Percentiles rank a stretch among this genome's conserved stretches.
phyloP scores from a whole-genome alignment of 2,329 filamentous ascomycete species.

The Xylaria sp. region DNA sequence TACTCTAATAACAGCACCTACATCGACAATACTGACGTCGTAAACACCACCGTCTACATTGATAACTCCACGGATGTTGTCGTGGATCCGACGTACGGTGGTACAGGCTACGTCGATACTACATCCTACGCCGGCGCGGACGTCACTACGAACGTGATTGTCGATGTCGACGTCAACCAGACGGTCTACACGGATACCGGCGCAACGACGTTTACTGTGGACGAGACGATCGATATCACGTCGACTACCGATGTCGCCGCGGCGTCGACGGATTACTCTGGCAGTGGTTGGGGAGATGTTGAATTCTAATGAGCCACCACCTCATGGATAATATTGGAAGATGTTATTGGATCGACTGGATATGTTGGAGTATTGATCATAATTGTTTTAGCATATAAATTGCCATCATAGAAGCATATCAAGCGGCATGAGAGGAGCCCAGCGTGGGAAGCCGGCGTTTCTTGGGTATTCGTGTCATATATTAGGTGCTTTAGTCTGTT shows the following conservation, averaged over 20 bases:
- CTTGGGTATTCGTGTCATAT: background rate
- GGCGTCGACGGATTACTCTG: conserved; percentile 43
- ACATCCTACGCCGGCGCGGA: conserved; percentile 20
- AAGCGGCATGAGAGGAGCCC: background rate
- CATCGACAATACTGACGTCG: conserved; percentile 23
- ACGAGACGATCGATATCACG: conserved; percentile 36
- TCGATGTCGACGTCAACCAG: conserved; percentile 24
- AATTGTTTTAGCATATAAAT: conserved; percentile 14
- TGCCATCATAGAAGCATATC: conserved; percentile 7
- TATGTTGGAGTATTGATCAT: background rate
- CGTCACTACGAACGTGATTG: conserved; percentile 30
- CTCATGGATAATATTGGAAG: background rate
- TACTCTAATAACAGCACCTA: conserved; percentile 34
- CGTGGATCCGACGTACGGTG: conserved; percentile 25
- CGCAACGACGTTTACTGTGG: conserved; percentile 30
- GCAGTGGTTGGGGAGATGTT: conserved; percentile 41
- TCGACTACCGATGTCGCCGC: conserved; percentile 35
- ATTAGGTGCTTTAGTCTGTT: too few relatives aligned
- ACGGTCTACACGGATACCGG: conserved; percentile 22
- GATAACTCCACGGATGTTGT: conserved; percentile 25
- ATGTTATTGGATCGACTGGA: background rate
- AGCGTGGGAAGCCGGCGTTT: background rate
- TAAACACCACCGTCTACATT: conserved; percentile 34
- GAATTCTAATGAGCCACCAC: conserved; percentile 6
- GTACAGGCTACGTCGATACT: conserved; percentile 28